phyloP scores from a whole-genome alignment of 306 rosid genomes.

The Quercus bicolor region DNA sequence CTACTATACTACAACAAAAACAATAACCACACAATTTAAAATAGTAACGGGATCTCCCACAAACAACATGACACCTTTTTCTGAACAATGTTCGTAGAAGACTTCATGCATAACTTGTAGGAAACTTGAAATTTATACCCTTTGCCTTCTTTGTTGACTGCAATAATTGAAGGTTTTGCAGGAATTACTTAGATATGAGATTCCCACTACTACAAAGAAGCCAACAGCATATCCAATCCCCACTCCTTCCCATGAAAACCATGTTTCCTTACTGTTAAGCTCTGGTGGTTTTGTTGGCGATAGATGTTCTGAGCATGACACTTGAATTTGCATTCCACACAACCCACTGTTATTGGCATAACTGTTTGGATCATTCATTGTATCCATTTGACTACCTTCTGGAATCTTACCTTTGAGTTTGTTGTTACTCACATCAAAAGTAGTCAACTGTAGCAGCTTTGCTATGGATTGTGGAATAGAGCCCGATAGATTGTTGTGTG shows the following conservation, averaged over 20 bases:
- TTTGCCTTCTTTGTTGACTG: neutral
- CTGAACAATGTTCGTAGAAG: too few relatives aligned
- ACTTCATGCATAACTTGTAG: neutral
- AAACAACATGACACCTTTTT: too few relatives aligned
- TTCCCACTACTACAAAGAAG: slow-evolving; percentile 8
- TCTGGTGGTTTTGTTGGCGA: neutral
- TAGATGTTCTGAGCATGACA: slow-evolving; percentile 8
- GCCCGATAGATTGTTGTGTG: too few relatives aligned
- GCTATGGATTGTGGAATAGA: too few relatives aligned
- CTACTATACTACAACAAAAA: too few relatives aligned
- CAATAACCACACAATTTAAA: too few relatives aligned
- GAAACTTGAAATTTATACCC: neutral
- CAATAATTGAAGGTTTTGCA: neutral
- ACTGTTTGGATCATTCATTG: slow-evolving; percentile 17
- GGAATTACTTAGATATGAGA: neutral
- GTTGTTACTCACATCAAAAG: too few relatives aligned
- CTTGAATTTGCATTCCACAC: slow-evolving; percentile 26
- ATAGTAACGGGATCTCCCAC: too few relatives aligned
- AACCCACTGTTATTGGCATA: neutral
- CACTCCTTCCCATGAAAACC: neutral
- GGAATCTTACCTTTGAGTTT: slow-evolving; percentile 22
- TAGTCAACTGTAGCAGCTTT: too few relatives aligned
- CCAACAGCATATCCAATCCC: slow-evolving; percentile 25
- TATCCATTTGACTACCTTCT: slow-evolving; percentile 23
- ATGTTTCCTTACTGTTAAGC: neutral